Percentiles rank a stretch among this genome's conserved stretches.
These are phyloP conservation scores for Calendula officinalis DNA, from an alignment of 129 eudicot species.

Conservation along the genomic window DNA sequence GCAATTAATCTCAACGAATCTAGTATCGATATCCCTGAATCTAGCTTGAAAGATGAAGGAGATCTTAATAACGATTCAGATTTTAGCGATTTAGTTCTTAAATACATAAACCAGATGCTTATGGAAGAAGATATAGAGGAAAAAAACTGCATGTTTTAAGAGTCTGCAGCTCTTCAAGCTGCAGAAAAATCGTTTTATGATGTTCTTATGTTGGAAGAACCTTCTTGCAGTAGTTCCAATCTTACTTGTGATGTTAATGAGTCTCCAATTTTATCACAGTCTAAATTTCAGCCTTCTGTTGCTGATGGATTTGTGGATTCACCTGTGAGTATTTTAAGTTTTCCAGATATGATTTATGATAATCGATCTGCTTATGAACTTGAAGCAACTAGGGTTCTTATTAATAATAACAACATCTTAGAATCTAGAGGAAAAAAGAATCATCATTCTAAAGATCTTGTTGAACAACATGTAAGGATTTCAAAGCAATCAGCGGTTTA, in stretches of 20 bases:
- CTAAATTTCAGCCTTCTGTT: constrained; percentile 37
- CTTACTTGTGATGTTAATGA: constrained; percentile 29
- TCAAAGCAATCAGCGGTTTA: constrained; percentile 56
- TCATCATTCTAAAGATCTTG: constrained; percentile 30
- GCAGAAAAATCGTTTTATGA: constrained; percentile 77
- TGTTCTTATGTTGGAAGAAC: constrained; percentile 51
- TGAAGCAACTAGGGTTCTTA: constrained; percentile 61
- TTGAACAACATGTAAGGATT: constrained; percentile 47
- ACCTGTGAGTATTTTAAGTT: constrained; percentile 65
- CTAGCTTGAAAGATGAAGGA: constrained; percentile 31
- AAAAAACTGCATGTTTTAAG: constrained; percentile 59
- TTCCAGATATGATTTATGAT: constrained; percentile 51
- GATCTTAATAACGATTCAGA: constrained; percentile 71
- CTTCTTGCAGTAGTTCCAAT: constrained; percentile 19
- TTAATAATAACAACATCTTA: constrained; percentile 25
- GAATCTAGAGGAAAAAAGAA: constrained; percentile 54
- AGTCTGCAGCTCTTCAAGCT: constrained; percentile 82
- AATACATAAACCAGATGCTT: constrained; percentile 72
- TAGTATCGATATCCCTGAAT: constrained; percentile 20
- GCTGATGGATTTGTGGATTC: constrained; percentile 46
- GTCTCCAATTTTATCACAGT: constrained; percentile 15
- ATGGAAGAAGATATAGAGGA: constrained; percentile 95
- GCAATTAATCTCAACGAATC: constrained; percentile 25
- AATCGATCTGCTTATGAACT: constrained; percentile 43
- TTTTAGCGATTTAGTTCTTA: constrained; percentile 71